Conservation (phyloP, 176 grass and related monocot genomes). For the Avena atlantica region DNA sequence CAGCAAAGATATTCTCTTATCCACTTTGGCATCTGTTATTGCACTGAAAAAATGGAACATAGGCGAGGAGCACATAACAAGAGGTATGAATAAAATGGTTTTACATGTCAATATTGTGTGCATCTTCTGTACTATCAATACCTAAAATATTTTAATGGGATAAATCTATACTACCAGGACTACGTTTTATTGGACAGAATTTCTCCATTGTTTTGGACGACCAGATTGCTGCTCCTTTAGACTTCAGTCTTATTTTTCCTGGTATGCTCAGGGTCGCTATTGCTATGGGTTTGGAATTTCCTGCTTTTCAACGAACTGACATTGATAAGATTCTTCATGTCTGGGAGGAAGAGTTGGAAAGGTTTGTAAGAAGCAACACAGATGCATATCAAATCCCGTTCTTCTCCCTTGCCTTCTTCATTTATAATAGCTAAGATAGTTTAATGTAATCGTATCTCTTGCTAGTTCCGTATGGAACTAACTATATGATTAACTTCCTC, state of each 20-base stretch:
- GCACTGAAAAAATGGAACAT: conserved; percentile 62
- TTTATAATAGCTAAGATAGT: too few species aligned
- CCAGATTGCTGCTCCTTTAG: conserved; percentile 39
- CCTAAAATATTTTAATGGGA: too few species aligned
- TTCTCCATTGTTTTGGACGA: conserved; percentile 41
- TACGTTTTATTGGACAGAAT: conserved; percentile 52
- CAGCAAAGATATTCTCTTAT: conserved; percentile 51
- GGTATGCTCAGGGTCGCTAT: conserved; percentile 52
- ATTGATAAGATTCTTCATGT: conserved; percentile 41
- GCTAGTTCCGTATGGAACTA: too few species aligned
- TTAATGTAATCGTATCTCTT: too few species aligned
- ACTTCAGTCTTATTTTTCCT: conserved; percentile 69
- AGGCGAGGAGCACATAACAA: conserved; percentile 58
- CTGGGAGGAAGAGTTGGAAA: conserved; percentile 53
- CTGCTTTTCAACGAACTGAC: conserved; percentile 26
- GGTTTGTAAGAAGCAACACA: conserved; percentile 11
- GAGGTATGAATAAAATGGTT: conserved; percentile 40
- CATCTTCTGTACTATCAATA: background rate
- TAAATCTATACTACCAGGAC: conserved; percentile 7
- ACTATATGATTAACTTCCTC: too few species aligned
- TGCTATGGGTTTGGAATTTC: conserved; percentile 56
- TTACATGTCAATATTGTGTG: background rate
- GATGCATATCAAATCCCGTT: background rate
- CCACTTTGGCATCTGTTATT: conserved; percentile 63
- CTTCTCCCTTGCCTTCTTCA: background rate